Conservation (phyloP, 106 monocot species). For the Hemerocallis citrina region DNA sequence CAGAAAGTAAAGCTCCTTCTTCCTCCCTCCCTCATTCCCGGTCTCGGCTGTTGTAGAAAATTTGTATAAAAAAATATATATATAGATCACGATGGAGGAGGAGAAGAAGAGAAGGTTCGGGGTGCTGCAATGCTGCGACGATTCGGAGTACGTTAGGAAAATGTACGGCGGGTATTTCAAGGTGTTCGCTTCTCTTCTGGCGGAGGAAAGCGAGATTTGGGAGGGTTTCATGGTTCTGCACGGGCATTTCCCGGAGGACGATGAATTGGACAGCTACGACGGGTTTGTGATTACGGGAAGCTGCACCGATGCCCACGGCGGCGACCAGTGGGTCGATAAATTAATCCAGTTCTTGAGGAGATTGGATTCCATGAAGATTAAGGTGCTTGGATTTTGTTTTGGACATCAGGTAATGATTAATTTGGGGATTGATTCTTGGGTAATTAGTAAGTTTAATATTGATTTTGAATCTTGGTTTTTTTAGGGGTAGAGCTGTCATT, state of each 20-base stretch:
- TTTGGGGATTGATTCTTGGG: too few species aligned
- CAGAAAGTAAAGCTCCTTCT: too few species aligned
- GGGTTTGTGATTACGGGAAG: conserved; percentile 86
- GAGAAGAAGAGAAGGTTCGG: conserved; percentile 44
- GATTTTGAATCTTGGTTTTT: too few species aligned
- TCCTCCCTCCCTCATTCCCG: too few species aligned
- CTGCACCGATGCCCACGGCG: conserved; percentile 75
- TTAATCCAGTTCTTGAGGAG: conserved; percentile 36
- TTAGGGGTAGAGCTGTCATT: too few species aligned
- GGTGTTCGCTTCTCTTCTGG: conserved; percentile 53
- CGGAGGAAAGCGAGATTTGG: conserved; percentile 62
- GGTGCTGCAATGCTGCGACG: conserved; percentile 73
- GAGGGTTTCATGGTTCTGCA: conserved; percentile 35
- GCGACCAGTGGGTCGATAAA: conserved; percentile 61
- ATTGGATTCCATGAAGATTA: conserved; percentile 37
- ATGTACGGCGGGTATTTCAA: conserved; percentile 68
- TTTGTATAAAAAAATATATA: too few species aligned
- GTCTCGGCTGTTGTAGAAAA: too few species aligned
- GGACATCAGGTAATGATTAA: conserved; percentile 81
- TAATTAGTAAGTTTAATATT: too few species aligned
- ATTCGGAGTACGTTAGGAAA: conserved; percentile 79
- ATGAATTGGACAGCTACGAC: conserved; percentile 30
- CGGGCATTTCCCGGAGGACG: conserved; percentile 57
- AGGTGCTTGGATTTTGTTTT: conserved; percentile 81
- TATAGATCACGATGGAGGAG: neutral